A percentile compares a stretch with the other conserved stretches of the same genome.
Conservation (phyloP, 345 rosid genomes). For the Arabidopsis suecica region DNA sequence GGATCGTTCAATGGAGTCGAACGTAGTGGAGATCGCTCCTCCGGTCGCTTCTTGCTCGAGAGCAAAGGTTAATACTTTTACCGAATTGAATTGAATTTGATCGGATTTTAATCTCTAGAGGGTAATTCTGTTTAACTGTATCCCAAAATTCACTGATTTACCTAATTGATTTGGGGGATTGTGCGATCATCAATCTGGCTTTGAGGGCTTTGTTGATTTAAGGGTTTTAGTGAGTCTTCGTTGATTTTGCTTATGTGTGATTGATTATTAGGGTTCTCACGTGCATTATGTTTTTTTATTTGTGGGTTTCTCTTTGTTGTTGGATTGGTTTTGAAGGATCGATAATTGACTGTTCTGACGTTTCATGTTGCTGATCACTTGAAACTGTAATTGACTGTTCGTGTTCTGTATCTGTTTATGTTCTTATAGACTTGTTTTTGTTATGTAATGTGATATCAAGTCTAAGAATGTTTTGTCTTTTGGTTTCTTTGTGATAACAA, state of each 20-base stretch:
- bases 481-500: neutral
- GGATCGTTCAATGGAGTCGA: conserved; percentile 63
- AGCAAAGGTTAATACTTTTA: conserved; percentile 54
- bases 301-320: conserved; percentile 15
- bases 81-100: neutral
- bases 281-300: conserved; percentile 8
- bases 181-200: conserved; percentile 37
- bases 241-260: neutral
- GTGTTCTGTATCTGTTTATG: conserved; percentile 1
- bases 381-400: conserved; percentile 11
- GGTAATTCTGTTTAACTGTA: conserved; percentile 17
- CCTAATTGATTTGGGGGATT: conserved; percentile 20
- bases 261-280: neutral
- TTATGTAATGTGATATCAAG: conserved; percentile 7
- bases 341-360: neutral
- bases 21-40: conserved; percentile 68
- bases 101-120: neutral
- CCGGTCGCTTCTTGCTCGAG: conserved; percentile 50
- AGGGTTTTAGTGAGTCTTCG: conserved; percentile 24
- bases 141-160: conserved; percentile 6
- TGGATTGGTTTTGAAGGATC: neutral
- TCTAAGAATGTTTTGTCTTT: neutral
- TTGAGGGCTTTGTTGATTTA: conserved; percentile 15
- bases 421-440: neutral
- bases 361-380: conserved; percentile 30